Conservation (phyloP, 768 basidiomycete species). For the Suillus weaverae region DNA sequence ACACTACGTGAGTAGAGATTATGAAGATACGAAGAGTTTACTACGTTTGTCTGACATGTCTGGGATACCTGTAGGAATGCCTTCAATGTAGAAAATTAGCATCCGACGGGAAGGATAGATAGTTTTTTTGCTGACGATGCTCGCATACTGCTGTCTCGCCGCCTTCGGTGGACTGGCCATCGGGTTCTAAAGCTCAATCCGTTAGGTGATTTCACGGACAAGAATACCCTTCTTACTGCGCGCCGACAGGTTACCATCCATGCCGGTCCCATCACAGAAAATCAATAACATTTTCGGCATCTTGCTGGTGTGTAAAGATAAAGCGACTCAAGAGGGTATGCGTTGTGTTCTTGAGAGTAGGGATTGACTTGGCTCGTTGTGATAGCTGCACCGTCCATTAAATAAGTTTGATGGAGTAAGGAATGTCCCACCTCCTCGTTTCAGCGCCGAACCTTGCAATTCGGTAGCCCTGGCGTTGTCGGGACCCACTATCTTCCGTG, state of each 20-base stretch:
- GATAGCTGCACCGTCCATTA: background rate
- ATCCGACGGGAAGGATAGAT: background rate
- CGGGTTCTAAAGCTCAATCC: background rate
- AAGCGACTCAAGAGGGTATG: background rate
- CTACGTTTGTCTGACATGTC: background rate
- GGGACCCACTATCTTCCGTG: too few relatives aligned
- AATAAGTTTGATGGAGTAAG: too few relatives aligned
- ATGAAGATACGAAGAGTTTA: background rate
- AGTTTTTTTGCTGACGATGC: background rate
- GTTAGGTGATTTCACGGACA: background rate
- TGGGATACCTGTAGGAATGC: background rate
- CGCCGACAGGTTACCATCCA: conserved; percentile 9
- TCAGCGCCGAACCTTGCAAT: too few relatives aligned
- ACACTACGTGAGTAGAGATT: background rate
- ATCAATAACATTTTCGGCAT: conserved; percentile 9
- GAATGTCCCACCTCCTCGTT: too few relatives aligned
- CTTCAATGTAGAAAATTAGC: background rate
- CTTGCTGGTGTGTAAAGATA: background rate
- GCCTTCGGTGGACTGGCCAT: background rate
- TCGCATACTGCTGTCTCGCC: background rate
- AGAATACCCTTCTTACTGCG: background rate
- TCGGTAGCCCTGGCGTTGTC: too few relatives aligned
- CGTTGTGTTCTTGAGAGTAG: background rate
- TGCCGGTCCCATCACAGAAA: conserved; percentile 16
- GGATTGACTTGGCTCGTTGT: background rate